phyloP scores from a whole-genome alignment of 2,329 filamentous ascomycete species.

The Trichoderma hamatum region DNA sequence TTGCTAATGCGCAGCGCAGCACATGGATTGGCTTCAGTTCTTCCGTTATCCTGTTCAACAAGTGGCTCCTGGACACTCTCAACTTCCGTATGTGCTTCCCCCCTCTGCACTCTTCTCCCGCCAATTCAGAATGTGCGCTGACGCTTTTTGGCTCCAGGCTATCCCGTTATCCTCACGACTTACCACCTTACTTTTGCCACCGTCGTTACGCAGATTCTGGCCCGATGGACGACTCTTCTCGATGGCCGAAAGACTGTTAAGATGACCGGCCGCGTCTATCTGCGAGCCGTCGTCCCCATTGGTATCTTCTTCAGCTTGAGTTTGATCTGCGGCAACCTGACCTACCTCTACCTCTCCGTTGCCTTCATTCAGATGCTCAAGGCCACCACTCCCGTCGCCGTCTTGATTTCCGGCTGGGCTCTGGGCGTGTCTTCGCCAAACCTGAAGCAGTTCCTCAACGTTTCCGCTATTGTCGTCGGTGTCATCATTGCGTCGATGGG shows the following conservation, averaged over 20 bases:
- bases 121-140: conserved; percentile 6
- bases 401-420: conserved; percentile 85
- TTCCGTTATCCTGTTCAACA: conserved; percentile 98
- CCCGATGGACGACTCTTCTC: conserved; percentile 83
- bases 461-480: conserved; percentile 91
- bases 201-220: conserved; percentile 89
- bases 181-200: conserved; percentile 95
- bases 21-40: conserved; percentile 92
- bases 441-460: conserved; percentile 85
- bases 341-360: conserved; percentile 92
- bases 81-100: conserved; percentile 64
- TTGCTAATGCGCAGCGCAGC: conserved; percentile 49
- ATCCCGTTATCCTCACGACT: conserved; percentile 84
- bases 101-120: background rate
- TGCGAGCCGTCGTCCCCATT: conserved; percentile 92
- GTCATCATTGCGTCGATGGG: conserved; percentile 93
- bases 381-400: conserved; percentile 93
- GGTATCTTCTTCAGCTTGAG: conserved; percentile 94
- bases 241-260: conserved; percentile 95
- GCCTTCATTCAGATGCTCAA: conserved; percentile 99
- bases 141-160: conserved; percentile 50
- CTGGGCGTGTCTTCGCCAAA: conserved; percentile 84
- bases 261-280: conserved; percentile 93
- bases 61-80: conserved; percentile 88
- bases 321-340: conserved; percentile 94